Conservation (phyloP, 2,329 filamentous ascomycete genomes). For the Alternaria incomplexa region DNA sequence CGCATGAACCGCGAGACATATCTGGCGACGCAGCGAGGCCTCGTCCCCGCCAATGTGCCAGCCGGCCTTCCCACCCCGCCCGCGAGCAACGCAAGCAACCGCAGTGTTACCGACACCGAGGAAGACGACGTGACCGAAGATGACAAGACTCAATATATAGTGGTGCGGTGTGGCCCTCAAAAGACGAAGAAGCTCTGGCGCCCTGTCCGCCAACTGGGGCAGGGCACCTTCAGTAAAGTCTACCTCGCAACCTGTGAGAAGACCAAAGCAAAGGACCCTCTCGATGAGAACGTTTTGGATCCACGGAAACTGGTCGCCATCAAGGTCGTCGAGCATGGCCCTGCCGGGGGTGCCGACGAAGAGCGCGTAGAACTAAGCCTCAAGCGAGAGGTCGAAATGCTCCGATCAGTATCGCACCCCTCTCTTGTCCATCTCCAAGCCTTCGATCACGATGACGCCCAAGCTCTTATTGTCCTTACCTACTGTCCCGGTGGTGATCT, state of each 20-base stretch:
- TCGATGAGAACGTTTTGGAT: conserved; percentile 59
- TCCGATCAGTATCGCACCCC: conserved; percentile 86
- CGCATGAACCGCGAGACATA: conserved; percentile 78
- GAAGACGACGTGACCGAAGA: conserved; percentile 54
- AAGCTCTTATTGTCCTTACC: conserved; percentile 83
- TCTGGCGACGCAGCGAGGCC: conserved; percentile 77
- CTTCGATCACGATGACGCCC: conserved; percentile 82
- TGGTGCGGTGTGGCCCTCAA: conserved; percentile 63
- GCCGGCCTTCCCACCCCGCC: conserved; percentile 73
- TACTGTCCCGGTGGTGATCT: conserved; percentile 95
- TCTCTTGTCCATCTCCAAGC: conserved; percentile 90
- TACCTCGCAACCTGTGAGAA: conserved; percentile 86
- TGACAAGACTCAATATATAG: conserved; percentile 53
- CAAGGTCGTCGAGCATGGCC: conserved; percentile 94
- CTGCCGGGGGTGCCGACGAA: conserved; percentile 89
- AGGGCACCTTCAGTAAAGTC: conserved; percentile 95
- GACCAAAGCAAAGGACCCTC: conserved; percentile 48
- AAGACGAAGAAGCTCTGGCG: conserved; percentile 79
- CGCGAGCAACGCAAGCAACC: conserved; percentile 69
- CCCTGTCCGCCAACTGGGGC: conserved; percentile 79
- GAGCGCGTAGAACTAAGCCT: conserved; percentile 91
- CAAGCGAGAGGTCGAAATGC: conserved; percentile 93
- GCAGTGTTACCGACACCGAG: conserved; percentile 62
- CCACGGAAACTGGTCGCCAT: conserved; percentile 88
- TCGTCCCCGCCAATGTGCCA: conserved; percentile 63